Evolutionary conservation across 768 basidiomycete species (phyloP).

Genomic region (Rhodotorula diobovata): DNA sequence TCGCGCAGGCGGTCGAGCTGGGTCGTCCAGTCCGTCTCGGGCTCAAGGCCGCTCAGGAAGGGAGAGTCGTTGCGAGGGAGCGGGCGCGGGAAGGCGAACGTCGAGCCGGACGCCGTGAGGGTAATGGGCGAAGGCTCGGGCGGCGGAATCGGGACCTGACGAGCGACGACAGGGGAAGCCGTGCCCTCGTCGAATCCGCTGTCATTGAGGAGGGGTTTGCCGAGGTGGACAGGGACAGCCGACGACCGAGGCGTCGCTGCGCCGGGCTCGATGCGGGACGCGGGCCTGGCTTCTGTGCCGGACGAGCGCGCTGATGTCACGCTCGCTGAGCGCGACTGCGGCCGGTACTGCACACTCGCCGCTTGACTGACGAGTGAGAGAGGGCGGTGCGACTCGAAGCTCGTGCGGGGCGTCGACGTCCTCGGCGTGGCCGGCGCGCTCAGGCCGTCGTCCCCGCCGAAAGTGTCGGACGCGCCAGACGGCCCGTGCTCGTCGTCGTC

Average conservation of each 20-base stretch:
- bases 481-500: background rate
- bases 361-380: constrained; percentile 1
- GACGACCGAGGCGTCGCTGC: background rate
- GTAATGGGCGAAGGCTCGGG: background rate
- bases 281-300: too few relatives aligned
- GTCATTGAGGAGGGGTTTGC: background rate
- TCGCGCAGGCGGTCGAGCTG: constrained; percentile 22
- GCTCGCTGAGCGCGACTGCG: background rate
- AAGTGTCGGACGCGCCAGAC: background rate
- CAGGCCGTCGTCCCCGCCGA: background rate
- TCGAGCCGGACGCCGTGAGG: background rate
- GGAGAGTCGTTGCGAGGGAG: background rate
- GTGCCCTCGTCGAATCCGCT: constrained; percentile 2
- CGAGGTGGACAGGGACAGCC: background rate
- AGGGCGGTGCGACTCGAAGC: background rate
- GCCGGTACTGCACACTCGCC: background rate
- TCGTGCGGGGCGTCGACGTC: constrained; percentile 8
- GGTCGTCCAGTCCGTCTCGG: constrained; percentile 16
- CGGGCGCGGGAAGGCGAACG: constrained; percentile 1
- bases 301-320: background rate
- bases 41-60: too few relatives aligned
- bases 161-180: background rate
- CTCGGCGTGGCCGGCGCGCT: background rate
- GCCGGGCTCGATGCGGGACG: background rate
- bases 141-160: background rate